phyloP scores from a whole-genome alignment of 148 eudicot species.

The Cornus controversa region DNA sequence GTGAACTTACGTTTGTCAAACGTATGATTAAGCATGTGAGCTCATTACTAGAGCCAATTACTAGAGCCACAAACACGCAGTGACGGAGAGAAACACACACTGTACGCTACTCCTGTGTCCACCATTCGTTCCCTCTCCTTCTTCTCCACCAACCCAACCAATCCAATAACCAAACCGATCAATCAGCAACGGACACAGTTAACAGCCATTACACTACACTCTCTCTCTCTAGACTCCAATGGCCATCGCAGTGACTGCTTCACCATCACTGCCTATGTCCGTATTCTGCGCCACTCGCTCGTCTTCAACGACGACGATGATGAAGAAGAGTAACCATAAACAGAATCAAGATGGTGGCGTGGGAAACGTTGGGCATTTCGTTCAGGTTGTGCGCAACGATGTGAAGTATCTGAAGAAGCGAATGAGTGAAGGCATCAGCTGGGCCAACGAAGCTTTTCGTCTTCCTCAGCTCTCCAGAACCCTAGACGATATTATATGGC shows the following conservation, averaged over 20 bases:
- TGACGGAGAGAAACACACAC: background rate
- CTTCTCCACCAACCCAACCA: background rate
- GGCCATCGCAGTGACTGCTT: constrained; percentile 12
- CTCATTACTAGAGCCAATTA: too few relatives aligned
- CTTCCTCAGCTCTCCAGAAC: constrained; percentile 44
- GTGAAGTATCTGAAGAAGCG: constrained; percentile 51
- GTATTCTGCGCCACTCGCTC: background rate
- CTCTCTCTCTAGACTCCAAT: background rate
- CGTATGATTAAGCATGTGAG: too few relatives aligned
- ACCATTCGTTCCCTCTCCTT: background rate
- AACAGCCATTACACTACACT: background rate
- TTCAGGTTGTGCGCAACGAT: constrained; percentile 57
- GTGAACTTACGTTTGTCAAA: too few relatives aligned
- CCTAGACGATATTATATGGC: constrained; percentile 67
- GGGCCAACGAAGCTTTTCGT: constrained; percentile 52
- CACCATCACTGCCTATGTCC: background rate
- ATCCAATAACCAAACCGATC: background rate
- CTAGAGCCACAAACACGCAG: background rate
- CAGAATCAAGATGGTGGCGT: constrained; percentile 2
- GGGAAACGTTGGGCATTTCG: constrained; percentile 50
- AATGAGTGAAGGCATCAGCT: constrained; percentile 32
- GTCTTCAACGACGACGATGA: background rate
- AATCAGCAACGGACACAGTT: too few relatives aligned
- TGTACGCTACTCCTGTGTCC: background rate
- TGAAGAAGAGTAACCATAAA: background rate